A percentile compares a stretch with the other conserved stretches of the same genome.
Conservation (phyloP, 2,329 filamentous ascomycete genomes). For the Phialocephala sp. region DNA sequence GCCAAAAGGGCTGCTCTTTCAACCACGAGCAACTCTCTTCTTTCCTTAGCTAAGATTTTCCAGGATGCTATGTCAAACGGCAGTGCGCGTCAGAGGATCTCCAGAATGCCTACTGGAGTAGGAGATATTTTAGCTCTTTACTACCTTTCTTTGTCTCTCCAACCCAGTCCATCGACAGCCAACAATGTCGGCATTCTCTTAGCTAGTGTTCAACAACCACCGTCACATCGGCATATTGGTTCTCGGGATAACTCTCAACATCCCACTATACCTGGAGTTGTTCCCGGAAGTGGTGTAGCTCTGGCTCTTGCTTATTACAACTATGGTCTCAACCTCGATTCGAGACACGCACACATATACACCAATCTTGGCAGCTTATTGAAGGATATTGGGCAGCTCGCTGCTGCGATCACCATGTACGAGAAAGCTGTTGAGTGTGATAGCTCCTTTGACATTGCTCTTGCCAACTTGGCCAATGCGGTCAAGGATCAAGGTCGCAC, state of each 20-base stretch:
- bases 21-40: conserved; percentile 92
- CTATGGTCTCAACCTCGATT: conserved; percentile 86
- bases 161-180: conserved; percentile 94
- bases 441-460: conserved; percentile 92
- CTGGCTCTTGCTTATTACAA: conserved; percentile 94
- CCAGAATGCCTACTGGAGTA: conserved; percentile 74
- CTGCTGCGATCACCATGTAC: conserved; percentile 95
- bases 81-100: conserved; percentile 50
- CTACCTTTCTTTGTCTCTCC: conserved; percentile 91
- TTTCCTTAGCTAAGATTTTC: conserved; percentile 96
- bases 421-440: conserved; percentile 93
- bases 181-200: conserved; percentile 98
- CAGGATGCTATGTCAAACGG: conserved; percentile 88
- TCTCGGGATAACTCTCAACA: conserved; percentile 43
- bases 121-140: conserved; percentile 94
- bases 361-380: conserved; percentile 94
- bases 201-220: conserved; percentile 84
- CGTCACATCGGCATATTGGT: conserved; percentile 45
- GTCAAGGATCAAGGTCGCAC: conserved; percentile 96
- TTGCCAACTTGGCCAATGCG: conserved; percentile 95
- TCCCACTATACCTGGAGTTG: conserved; percentile 73
- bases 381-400: conserved; percentile 94
- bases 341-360: conserved; percentile 91
- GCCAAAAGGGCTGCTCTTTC: conserved; percentile 82
- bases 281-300: conserved; percentile 84